Evolutionary conservation across 176 grass and related monocot species (phyloP).

Genomic region (Musa schizocarpa): DNA sequence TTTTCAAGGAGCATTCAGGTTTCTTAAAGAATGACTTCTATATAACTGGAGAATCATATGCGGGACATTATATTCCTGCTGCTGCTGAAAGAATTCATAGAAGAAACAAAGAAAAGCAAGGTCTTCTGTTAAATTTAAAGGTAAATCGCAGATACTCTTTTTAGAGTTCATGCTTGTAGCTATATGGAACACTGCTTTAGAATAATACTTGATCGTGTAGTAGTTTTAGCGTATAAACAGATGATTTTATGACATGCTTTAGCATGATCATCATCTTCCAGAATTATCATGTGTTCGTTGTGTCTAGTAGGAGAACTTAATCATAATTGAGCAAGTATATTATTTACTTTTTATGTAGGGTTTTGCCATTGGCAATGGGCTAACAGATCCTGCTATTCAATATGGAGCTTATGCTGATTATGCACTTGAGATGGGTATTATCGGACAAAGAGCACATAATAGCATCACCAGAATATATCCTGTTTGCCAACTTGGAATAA

Average conservation of each 20-base stretch:
- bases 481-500: conserved; percentile 34
- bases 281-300: neutral
- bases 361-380: conserved; percentile 45
- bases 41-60: conserved; percentile 56
- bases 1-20: conserved; percentile 36
- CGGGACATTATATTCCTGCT: conserved; percentile 52
- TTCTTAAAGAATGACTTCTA: conserved; percentile 48
- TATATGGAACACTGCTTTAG: neutral
- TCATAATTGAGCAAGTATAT: neutral
- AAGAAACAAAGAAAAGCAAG: conserved; percentile 41
- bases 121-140: conserved; percentile 46
- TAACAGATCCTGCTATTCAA: conserved; percentile 42
- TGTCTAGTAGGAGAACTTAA: neutral
- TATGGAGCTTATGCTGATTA: conserved; percentile 60
- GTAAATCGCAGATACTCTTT: conserved; percentile 1
- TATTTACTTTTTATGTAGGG: conserved; percentile 23
- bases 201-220: neutral
- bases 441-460: conserved; percentile 27
- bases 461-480: conserved; percentile 47
- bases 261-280: too few species aligned
- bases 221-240: neutral
- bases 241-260: neutral
- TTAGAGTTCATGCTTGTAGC: neutral
- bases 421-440: conserved; percentile 43
- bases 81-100: conserved; percentile 38